phyloP scores from a whole-genome alignment of 2,329 filamentous ascomycete genomes.

The Lasiodiplodia citricola region DNA sequence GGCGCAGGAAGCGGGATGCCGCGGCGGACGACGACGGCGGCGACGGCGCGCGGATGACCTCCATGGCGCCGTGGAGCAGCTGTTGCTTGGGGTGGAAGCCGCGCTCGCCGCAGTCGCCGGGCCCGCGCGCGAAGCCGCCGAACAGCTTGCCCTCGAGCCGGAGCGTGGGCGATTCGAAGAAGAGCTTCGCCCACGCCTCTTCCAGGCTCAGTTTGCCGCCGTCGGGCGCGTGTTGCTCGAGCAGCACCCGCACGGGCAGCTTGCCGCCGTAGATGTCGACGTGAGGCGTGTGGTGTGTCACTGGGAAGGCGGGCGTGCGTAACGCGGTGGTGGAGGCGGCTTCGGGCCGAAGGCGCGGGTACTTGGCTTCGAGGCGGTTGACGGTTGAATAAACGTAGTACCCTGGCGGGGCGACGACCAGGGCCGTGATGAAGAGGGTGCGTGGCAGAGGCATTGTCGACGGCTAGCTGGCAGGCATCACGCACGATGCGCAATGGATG shows the following conservation, averaged over 20 bases:
- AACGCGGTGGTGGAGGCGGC: conserved; percentile 11
- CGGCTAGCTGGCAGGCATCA: neutral
- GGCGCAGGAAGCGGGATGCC: neutral
- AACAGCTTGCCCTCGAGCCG: conserved; percentile 4
- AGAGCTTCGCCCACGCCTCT: conserved; percentile 15
- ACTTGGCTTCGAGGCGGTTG: conserved; percentile 10
- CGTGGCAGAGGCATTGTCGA: neutral
- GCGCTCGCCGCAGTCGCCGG: conserved; percentile 20
- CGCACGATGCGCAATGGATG: neutral
- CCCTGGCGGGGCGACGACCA: neutral
- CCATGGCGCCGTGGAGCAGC: conserved; percentile 11
- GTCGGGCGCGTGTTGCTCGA: neutral
- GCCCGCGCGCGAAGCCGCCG: neutral
- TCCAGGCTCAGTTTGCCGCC: conserved; percentile 1
- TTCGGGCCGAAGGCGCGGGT: conserved; percentile 2
- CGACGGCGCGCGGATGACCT: conserved; percentile 8
- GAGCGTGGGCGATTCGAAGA: conserved; percentile 12
- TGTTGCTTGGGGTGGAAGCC: conserved; percentile 4
- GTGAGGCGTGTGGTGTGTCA: conserved; percentile 16
- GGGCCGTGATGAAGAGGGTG: neutral
- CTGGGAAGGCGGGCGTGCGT: neutral
- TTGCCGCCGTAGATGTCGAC: conserved; percentile 16
- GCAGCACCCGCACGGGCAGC: conserved; percentile 1
- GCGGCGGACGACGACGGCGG: neutral
- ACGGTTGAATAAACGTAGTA: conserved; percentile 6